Base-by-base conservation (phyloP, 768 basidiomycete species). In the Naganishia friedmannii region DNA sequence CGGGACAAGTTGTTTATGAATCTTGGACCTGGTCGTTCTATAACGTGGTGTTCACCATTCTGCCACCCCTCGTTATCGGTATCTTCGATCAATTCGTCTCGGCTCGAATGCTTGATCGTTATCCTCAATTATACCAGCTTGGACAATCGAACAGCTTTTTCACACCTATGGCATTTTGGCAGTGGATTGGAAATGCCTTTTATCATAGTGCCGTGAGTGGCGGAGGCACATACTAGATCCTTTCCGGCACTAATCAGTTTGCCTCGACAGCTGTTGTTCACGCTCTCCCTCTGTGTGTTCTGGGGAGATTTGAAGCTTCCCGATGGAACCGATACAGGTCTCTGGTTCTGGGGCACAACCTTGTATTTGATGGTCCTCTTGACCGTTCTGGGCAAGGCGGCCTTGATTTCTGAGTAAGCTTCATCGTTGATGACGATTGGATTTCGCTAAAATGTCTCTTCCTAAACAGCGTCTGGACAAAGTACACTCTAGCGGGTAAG, bases 311-410 rank as follows among this genome's bases (percentile, higher is more conserved):
- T 96, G 73, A 90, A 93, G 75, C 87, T 90, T 66, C 82, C 86
- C 0, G 84, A 87, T 66, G 96, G 96, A 1, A 84, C 86, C 68
- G 91, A 95, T 78, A 87, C 90, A 13, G 95, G 93, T 0, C 92
- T 93, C 83, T 99, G 96, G 96, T 91, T 94, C 75, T 99, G 95
- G 95, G 96, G 96, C 58, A 95, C 93, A 15, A 91, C 90, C 28
- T 82, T 98, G n/a, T 99, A 98, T 79, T 86, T 98, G 55, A 88
- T 90, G 0, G 92, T 96, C 9, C 85, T 98, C 32, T 84, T 97
- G 60, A 98, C 95, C 0, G 95, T 98, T 3, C 87, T 99, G 9
- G 96, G 94, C 53, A 98, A 99, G 82, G 96, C 96, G 19, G 95
- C 95, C 0, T 82, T 99, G 70, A 90, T 98, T 53, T 98, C 96